Evolutionary conservation across 2,329 filamentous ascomycete genomes (phyloP), one percentile per base, ranked within the genome.

Genomic region (Penicillium sp.): DNA sequence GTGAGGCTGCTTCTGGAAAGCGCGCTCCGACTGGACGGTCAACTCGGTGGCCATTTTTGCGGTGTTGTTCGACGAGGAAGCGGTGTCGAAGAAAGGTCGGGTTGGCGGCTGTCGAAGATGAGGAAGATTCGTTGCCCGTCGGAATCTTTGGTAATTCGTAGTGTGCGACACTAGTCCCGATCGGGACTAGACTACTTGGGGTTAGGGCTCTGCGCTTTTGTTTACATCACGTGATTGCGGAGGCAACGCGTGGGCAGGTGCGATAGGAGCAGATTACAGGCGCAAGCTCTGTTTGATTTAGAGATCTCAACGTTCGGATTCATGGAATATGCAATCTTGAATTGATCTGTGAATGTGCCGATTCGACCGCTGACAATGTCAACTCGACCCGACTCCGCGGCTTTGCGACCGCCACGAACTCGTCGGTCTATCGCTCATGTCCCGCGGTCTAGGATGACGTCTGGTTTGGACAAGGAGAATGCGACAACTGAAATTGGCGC

Each of bases 1-100:
- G 83, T 99, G 94, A 80, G 94, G 94, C 87, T 99, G 93, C 89
- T 99, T 99, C 84, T 97, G 94, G 90, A 90, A 99, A 86, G 94
- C 94, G 85, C 94, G 93, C 89, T 99, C 94, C 80, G 91, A 95
- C 88, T 99, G 94, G 82, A 99, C 94, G 80, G 91, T 96, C 84
- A 97, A 86, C 86, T 96, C 91, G 86, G 91, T 96, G 79, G 91
- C 91, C 91, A 96, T 96, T 80, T 78, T 86, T 84, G 81, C 82
- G 80, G 76, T 75, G 77, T 78, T 77, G 78, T 70, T 69, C 72
- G 72, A 76, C 73, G 68, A 66, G 71, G 73, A 68, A 70, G 66
- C 67, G 67, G 63, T 67, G 69, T 73, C 71, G 68, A 71, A 63
- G 61, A 63, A 66, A 65, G 66, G 66, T 66, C 65, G 66, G 60